phyloP scores from a whole-genome alignment of 768 basidiomycete genomes.

The Suillus fuscotomentosus region DNA sequence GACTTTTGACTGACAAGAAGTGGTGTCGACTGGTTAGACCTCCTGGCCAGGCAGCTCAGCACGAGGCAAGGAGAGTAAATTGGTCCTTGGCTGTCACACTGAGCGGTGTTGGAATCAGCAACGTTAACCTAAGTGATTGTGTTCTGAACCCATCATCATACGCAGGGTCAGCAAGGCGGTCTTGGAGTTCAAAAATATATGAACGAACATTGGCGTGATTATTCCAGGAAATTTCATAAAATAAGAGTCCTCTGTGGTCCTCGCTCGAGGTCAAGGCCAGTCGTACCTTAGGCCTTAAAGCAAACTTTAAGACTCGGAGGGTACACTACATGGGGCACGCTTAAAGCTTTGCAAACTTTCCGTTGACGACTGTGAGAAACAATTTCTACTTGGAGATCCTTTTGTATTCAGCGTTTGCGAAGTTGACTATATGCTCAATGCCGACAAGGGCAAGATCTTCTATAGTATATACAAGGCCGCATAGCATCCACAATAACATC shows the following conservation, averaged over 20 bases:
- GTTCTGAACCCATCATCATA: not conserved
- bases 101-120: not conserved
- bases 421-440: slow-evolving; percentile 13
- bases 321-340: not conserved
- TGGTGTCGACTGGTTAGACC: not conserved
- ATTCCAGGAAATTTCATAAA: not conserved
- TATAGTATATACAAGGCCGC: not conserved
- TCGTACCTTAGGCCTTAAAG: not conserved
- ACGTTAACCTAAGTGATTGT: not conserved
- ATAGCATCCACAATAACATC: slow-evolving; percentile 22
- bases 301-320: not conserved
- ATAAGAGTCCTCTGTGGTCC: not conserved
- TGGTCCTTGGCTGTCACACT: not conserved
- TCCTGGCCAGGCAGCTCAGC: not conserved
- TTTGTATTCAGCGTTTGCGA: not conserved
- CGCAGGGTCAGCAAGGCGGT: not conserved
- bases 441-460: slow-evolving; percentile 9
- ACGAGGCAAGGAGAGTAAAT: not conserved
- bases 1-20: slow-evolving; percentile 4
- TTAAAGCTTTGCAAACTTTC: not conserved
- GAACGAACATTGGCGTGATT: slow-evolving; percentile 1
- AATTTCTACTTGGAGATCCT: not conserved
- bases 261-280: not conserved
- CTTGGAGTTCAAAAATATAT: not conserved
- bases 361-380: not conserved